These are phyloP conservation scores for Paragyromitra xinjiangensis DNA, from an alignment of 495 filamentous ascomycete genomes.

Conservation along the genomic window DNA sequence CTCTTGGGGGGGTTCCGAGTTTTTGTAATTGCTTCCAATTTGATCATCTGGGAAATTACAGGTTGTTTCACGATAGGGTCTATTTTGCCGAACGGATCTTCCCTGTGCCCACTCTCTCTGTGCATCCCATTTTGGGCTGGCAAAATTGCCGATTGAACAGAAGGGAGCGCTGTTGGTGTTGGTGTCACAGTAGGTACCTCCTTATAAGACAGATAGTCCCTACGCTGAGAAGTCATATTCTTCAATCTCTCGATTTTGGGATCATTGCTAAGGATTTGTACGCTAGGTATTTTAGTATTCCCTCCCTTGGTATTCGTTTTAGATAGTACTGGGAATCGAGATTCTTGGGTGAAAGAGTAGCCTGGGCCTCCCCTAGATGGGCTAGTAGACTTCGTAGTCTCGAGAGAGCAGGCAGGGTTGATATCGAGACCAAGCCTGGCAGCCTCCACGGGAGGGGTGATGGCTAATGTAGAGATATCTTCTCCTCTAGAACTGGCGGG, in stretches of 20 bases:
- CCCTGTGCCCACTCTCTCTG: background rate
- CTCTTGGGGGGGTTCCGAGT: background rate
- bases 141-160: background rate
- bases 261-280: background rate
- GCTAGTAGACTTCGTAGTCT: background rate
- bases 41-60: background rate
- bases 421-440: background rate
- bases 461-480: background rate
- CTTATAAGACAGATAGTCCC: conserved; percentile 1
- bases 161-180: background rate
- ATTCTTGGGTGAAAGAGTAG: conserved; percentile 17
- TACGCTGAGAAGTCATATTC: background rate
- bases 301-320: background rate
- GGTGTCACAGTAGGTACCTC: background rate
- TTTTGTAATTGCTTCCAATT: background rate
- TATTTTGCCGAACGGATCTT: background rate
- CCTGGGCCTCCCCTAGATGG: conserved; percentile 8
- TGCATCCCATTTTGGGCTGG: background rate
- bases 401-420: background rate
- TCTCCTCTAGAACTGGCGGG: background rate
- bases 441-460: background rate
- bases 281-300: background rate
- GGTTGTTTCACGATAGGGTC: background rate
- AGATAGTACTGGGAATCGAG: conserved; percentile 1
- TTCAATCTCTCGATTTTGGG: conserved; percentile 8